Evolutionary conservation across 257 asterid genomes (phyloP).

Genomic region (Cruciata laevipes): DNA sequence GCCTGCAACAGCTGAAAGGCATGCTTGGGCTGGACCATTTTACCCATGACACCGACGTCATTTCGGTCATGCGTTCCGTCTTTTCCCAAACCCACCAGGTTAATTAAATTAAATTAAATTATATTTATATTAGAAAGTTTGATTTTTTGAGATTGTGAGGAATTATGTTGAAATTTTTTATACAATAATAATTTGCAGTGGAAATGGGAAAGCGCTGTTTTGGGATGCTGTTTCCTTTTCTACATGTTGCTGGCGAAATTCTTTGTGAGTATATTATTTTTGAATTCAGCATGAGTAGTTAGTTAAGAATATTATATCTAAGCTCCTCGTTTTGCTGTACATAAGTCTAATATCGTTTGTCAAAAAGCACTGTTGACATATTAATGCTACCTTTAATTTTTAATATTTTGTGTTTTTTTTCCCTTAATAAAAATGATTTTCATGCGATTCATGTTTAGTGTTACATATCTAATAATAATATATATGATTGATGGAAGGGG

Average conservation of each 20-base stretch:
- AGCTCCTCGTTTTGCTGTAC: not conserved
- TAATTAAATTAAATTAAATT: no score
- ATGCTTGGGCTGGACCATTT: slow-evolving; percentile 71
- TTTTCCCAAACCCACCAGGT: slow-evolving; percentile 76
- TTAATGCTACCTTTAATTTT: no score
- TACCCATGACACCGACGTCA: slow-evolving; percentile 62
- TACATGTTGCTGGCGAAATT: slow-evolving; percentile 69
- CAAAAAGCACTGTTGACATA: no score
- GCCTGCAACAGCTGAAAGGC: slow-evolving; percentile 79
- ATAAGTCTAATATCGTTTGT: slow-evolving; percentile 1
- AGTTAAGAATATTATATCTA: not conserved
- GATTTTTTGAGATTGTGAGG: no score
- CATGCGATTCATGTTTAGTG: no score
- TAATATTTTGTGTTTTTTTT: no score
- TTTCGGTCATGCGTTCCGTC: slow-evolving; percentile 72
- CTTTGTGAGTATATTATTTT: slow-evolving; percentile 50
- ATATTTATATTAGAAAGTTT: slow-evolving; percentile 1
- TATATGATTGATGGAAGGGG: no score
- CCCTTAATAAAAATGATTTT: no score
- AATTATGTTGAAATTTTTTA: no score
- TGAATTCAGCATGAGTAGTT: not conserved
- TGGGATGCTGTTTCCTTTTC: slow-evolving; percentile 83
- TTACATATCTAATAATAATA: no score
- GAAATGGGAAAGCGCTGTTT: slow-evolving; percentile 96
- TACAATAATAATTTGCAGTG: slow-evolving; percentile 54